phyloP scores from a whole-genome alignment of 2,329 filamentous ascomycete genomes.

The Graphilbum ipis-grandicollis region DNA sequence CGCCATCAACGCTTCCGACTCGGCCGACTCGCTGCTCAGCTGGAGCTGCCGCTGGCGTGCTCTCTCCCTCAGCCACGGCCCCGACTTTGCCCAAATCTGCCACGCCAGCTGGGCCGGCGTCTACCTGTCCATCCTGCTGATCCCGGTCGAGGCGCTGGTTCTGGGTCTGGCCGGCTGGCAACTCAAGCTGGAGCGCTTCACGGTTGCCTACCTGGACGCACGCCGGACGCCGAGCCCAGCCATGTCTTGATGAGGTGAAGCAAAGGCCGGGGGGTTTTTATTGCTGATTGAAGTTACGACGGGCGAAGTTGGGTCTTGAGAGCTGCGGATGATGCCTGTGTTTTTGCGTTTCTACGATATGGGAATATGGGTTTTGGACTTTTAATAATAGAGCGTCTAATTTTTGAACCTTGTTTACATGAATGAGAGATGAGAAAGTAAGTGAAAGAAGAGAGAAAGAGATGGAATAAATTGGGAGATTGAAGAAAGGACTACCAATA shows the following conservation, averaged over 20 bases:
- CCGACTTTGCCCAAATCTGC: constrained; percentile 40
- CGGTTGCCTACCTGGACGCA: constrained; percentile 14
- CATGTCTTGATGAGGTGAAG: background rate
- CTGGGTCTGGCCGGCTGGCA: constrained; percentile 28
- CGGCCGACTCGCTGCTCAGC: constrained; percentile 37
- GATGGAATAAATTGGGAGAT: too few relatives aligned
- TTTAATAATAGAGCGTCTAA: too few relatives aligned
- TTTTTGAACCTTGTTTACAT: too few relatives aligned
- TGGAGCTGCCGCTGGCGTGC: constrained; percentile 45
- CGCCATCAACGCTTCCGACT: constrained; percentile 32
- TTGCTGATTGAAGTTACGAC: too few relatives aligned
- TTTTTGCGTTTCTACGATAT: too few relatives aligned
- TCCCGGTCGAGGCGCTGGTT: constrained; percentile 35
- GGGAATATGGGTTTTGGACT: too few relatives aligned
- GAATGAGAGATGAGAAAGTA: too few relatives aligned
- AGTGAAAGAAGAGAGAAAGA: too few relatives aligned
- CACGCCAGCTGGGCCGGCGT: constrained; percentile 35
- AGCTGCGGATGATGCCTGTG: too few relatives aligned
- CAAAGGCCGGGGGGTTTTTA: too few relatives aligned
- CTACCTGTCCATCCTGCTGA: constrained; percentile 35
- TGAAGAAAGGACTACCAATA: too few relatives aligned
- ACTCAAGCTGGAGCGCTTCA: constrained; percentile 25
- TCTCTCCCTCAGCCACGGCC: constrained; percentile 31
- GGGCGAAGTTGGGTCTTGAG: too few relatives aligned
- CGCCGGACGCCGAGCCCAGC: constrained; percentile 17